Evolutionary conservation across 106 monocot species (phyloP).

Genomic region (Agapanthus africanus): DNA sequence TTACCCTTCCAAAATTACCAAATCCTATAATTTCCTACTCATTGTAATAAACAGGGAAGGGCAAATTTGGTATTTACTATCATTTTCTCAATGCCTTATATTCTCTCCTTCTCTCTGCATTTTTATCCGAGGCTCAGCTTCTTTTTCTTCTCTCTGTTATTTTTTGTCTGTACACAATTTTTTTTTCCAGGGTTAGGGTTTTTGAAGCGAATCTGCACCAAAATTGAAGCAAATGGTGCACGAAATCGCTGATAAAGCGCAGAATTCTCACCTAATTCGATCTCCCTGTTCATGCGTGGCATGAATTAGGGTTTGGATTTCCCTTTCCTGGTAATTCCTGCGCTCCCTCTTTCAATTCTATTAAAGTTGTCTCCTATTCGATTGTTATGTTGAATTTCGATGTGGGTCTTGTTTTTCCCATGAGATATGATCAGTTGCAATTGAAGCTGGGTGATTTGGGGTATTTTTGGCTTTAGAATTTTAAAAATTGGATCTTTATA

Average conservation of each 20-base stretch:
- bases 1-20: too few relatives aligned
- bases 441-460: neutral
- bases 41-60: neutral
- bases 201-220: slow-evolving; percentile 9
- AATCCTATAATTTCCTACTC: too few relatives aligned
- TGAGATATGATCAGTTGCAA: neutral
- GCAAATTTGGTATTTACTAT: neutral
- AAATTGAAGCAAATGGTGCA: slow-evolving; percentile 12
- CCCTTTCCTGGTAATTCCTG: neutral
- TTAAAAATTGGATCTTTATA: neutral
- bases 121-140: neutral
- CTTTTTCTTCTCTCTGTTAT: neutral
- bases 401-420: neutral
- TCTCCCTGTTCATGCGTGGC: slow-evolving; percentile 2
- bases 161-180: neutral
- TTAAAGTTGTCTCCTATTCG: neutral
- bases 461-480: neutral
- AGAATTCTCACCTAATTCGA: neutral
- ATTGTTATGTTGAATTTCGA: neutral
- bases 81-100: neutral
- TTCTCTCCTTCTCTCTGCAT: neutral
- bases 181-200: slow-evolving; percentile 14
- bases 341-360: neutral
- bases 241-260: neutral
- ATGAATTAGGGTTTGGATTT: slow-evolving; percentile 7